Conservation (phyloP, 345 rosid genomes). For the Brassica rapa region DNA sequence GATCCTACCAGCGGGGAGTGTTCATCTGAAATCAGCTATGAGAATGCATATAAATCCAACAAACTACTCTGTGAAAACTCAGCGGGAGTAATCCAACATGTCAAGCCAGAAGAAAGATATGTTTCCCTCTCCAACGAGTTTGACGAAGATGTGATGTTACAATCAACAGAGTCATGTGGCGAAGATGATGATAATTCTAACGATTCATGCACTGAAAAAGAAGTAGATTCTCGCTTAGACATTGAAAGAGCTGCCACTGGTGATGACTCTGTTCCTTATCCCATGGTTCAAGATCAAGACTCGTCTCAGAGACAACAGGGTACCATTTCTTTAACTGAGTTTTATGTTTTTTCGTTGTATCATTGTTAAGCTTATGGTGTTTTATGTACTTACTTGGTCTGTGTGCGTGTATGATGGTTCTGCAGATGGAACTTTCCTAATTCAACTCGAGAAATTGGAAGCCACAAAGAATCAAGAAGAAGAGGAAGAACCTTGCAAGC, state of each 20-base stretch:
- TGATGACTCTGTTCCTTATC: constrained; percentile 24
- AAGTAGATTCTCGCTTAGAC: constrained; percentile 16
- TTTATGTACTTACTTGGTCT: neutral
- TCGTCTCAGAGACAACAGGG: constrained; percentile 48
- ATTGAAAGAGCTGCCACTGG: constrained; percentile 23
- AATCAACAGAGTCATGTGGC: constrained; percentile 16
- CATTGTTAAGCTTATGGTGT: neutral
- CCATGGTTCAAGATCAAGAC: constrained; percentile 37
- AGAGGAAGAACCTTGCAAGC: neutral
- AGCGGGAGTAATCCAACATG: constrained; percentile 5
- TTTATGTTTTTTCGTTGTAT: neutral
- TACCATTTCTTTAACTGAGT: constrained; percentile 15
- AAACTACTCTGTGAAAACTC: constrained; percentile 37
- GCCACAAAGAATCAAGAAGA: neutral
- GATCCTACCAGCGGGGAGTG: constrained; percentile 45
- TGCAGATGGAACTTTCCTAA: neutral
- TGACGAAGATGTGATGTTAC: constrained; percentile 20
- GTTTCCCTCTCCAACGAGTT: constrained; percentile 17
- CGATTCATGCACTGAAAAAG: constrained; percentile 24
- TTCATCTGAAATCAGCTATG: constrained; percentile 32
- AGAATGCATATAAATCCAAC: constrained; percentile 24
- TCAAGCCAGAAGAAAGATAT: constrained; percentile 16
- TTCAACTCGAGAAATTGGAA: neutral
- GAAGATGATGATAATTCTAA: constrained; percentile 26
- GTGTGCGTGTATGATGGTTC: neutral